phyloP scores from a whole-genome alignment of 2,329 filamentous ascomycete species.

The Paradendryphiella salina region DNA sequence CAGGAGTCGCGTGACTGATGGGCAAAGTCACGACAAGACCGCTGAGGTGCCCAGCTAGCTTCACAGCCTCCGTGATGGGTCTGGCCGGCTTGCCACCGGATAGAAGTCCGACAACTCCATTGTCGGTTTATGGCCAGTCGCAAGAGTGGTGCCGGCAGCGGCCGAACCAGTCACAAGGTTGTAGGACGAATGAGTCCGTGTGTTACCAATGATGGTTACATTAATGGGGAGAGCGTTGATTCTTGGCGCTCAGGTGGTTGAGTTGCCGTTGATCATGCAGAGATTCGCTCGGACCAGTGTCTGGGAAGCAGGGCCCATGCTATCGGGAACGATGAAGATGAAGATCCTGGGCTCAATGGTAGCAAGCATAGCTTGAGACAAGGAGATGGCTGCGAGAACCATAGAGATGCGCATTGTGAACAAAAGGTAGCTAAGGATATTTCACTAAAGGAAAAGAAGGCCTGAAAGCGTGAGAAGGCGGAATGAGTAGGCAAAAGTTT shows the following conservation, averaged over 20 bases:
- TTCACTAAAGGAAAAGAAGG: neutral
- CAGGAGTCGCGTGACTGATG: slow-evolving; percentile 37
- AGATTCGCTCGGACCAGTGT: slow-evolving; percentile 30
- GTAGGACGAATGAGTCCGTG: slow-evolving; percentile 30
- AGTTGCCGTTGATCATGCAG: slow-evolving; percentile 23
- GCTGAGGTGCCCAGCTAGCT: slow-evolving; percentile 48
- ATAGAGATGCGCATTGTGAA: neutral
- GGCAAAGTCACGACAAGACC: slow-evolving; percentile 50
- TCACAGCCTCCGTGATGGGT: slow-evolving; percentile 49
- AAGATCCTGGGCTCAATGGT: slow-evolving; percentile 20
- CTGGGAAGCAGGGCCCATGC: slow-evolving; percentile 30
- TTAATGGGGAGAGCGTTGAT: slow-evolving; percentile 25
- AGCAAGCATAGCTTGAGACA: slow-evolving; percentile 2
- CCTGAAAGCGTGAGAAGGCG: neutral
- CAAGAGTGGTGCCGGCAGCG: slow-evolving; percentile 49
- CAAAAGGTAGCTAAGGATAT: neutral
- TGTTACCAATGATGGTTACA: slow-evolving; percentile 28
- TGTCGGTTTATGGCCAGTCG: slow-evolving; percentile 49
- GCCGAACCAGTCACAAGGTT: slow-evolving; percentile 50
- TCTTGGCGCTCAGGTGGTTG: slow-evolving; percentile 22
- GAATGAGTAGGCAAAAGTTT: neutral
- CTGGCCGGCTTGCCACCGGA: slow-evolving; percentile 43
- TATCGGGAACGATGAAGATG: slow-evolving; percentile 33
- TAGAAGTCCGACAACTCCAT: slow-evolving; percentile 43
- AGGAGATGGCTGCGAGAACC: neutral